A percentile compares a stretch with the other conserved stretches of the same genome.
Conservation (phyloP, 2,329 filamentous ascomycete genomes). For the Alternaria arborescens region DNA sequence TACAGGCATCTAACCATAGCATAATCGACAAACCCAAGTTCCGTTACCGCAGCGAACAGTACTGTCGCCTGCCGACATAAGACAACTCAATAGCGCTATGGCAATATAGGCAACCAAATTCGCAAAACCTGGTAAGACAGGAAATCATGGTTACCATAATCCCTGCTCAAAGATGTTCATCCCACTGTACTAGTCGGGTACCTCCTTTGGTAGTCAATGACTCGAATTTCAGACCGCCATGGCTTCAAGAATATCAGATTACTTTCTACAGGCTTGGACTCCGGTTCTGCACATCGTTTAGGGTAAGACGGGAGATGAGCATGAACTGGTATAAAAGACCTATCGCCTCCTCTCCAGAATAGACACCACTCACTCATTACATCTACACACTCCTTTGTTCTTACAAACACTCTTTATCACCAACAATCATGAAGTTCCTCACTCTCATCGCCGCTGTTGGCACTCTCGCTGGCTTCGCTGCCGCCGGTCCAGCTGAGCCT, state of each 20-base stretch:
- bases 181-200: neutral
- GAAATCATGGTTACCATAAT: neutral
- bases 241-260: neutral
- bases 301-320: neutral
- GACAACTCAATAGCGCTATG: neutral
- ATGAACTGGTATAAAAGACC: neutral
- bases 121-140: neutral
- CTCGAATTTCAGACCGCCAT: neutral
- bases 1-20: neutral
- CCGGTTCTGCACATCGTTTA: rapidly evolving
- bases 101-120: neutral
- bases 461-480: neutral
- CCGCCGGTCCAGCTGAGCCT: neutral
- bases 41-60: neutral
- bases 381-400: neutral
- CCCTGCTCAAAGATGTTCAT: neutral
- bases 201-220: neutral
- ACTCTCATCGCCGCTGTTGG: neutral
- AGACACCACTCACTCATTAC: neutral
- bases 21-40: neutral
- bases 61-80: rapidly evolving
- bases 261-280: neutral
- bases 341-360: neutral
- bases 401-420: neutral
- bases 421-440: neutral